These are phyloP conservation scores for Dactylella cylindrospora DNA, from an alignment of 2,329 filamentous ascomycete species.

Conservation along the genomic window DNA sequence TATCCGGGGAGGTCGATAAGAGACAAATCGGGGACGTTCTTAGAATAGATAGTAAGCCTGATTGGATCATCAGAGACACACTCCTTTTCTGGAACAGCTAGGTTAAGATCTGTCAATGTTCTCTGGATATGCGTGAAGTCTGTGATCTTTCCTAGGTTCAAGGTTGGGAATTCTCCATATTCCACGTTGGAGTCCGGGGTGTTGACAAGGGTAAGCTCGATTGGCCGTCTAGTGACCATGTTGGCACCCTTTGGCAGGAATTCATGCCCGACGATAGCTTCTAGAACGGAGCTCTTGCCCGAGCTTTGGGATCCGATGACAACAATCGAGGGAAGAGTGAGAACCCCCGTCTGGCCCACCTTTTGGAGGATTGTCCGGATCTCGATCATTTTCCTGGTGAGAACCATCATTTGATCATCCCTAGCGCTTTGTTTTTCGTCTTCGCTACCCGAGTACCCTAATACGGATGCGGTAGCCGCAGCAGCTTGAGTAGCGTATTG, in stretches of 20 bases:
- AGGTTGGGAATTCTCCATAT: constrained; percentile 92
- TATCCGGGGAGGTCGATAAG: constrained; percentile 96
- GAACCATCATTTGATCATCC: constrained; percentile 98
- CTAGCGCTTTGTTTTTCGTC: constrained; percentile 70
- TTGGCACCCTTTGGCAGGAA: constrained; percentile 97
- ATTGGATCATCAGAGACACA: constrained; percentile 98
- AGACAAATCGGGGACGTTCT: constrained; percentile 90
- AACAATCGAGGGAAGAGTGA: constrained; percentile 95
- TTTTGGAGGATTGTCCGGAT: constrained; percentile 88
- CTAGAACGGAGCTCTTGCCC: constrained; percentile 93
- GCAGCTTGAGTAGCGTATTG: constrained; percentile 64
- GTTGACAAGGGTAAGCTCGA: constrained; percentile 94
- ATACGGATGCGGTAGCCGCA: constrained; percentile 73
- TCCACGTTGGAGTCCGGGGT: constrained; percentile 83
- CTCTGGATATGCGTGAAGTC: constrained; percentile 91
- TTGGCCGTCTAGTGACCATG: constrained; percentile 95
- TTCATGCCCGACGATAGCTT: constrained; percentile 96
- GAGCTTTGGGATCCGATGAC: constrained; percentile 98
- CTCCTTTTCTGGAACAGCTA: constrained; percentile 84
- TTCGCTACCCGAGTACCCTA: constrained; percentile 70
- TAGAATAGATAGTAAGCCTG: constrained; percentile 91
- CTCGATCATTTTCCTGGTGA: constrained; percentile 99
- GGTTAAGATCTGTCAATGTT: constrained; percentile 89
- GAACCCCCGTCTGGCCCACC: constrained; percentile 83
- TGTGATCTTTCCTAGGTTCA: constrained; percentile 83